These are phyloP conservation scores for Euphorbia corollata DNA, from an alignment of 441 rosid species.

Conservation along the genomic window DNA sequence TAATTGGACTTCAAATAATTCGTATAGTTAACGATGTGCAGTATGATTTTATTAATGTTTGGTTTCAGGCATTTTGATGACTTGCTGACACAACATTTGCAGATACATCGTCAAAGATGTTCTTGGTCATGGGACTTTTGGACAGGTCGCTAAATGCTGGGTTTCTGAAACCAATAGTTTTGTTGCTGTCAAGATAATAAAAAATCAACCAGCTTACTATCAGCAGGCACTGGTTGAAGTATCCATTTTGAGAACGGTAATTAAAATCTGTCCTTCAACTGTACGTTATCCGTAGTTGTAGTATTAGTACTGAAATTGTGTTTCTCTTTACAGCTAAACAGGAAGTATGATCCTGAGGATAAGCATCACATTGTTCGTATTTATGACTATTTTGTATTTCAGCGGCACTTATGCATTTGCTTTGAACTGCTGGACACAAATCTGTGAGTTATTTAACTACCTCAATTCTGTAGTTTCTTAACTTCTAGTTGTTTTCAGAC, in stretches of 20 bases:
- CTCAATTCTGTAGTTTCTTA: neutral
- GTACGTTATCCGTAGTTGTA: slow-evolving; percentile 14
- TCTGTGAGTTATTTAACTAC: slow-evolving; percentile 56
- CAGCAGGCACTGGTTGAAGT: slow-evolving; percentile 99
- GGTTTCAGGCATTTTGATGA: neutral
- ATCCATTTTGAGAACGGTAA: slow-evolving; percentile 90
- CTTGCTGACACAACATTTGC: slow-evolving; percentile 21
- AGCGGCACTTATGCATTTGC: slow-evolving; percentile 89
- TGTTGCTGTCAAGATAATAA: slow-evolving; percentile 94
- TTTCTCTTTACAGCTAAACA: slow-evolving; percentile 70
- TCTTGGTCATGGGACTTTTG: slow-evolving; percentile 99
- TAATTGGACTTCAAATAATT: neutral
- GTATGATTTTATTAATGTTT: neutral
- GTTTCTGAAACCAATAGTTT: slow-evolving; percentile 60
- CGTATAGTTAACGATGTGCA: neutral
- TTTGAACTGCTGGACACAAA: slow-evolving; percentile 95
- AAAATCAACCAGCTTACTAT: slow-evolving; percentile 95
- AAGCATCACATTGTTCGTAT: slow-evolving; percentile 98
- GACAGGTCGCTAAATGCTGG: slow-evolving; percentile 99
- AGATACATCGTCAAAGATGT: slow-evolving; percentile 97
- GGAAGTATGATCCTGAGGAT: slow-evolving; percentile 96
- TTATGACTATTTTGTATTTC: slow-evolving; percentile 82
- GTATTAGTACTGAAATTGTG: slow-evolving; percentile 17
- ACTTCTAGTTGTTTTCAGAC: slow-evolving; percentile 5
- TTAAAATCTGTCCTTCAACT: slow-evolving; percentile 16